A percentile compares a stretch with the other conserved stretches of the same genome.
phyloP scores from a whole-genome alignment of 768 basidiomycete species.

The Mrakia frigida region DNA sequence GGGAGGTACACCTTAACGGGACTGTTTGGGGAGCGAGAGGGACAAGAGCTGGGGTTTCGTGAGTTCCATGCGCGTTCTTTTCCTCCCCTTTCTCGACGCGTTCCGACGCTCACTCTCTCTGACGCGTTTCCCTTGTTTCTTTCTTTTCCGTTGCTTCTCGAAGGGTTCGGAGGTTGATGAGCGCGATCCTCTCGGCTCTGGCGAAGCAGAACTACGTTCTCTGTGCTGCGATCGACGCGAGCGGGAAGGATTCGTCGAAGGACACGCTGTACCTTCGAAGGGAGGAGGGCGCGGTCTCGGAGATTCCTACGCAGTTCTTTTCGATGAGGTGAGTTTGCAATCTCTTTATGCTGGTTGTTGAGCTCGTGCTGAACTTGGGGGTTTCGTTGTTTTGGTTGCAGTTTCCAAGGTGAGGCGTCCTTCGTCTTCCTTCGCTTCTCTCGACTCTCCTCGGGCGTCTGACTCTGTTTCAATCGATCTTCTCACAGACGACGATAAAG shows the following conservation, averaged over 20 bases:
- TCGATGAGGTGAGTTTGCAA: not conserved
- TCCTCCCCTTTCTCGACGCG: no score
- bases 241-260: constrained; percentile 8
- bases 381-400: no score
- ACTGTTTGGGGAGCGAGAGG: constrained; percentile 24
- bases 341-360: no score
- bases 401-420: not conserved
- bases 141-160: not conserved
- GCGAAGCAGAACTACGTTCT: not conserved
- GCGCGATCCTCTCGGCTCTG: constrained; percentile 9
- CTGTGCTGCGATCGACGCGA: constrained; percentile 24
- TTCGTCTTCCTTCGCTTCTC: no score
- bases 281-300: not conserved
- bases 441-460: not conserved
- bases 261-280: constrained; percentile 29
- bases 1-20: constrained; percentile 30
- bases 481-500: constrained; percentile 28
- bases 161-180: constrained; percentile 20
- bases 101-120: not conserved
- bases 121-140: not conserved
- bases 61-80: not conserved
- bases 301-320: constrained; percentile 16
- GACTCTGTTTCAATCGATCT: not conserved
- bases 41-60: constrained; percentile 11
- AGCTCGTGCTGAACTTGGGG: no score